These are phyloP conservation scores for Testicularia cyperi DNA, from an alignment of 1,284 basidiomycete genomes.

Conservation along the genomic window DNA sequence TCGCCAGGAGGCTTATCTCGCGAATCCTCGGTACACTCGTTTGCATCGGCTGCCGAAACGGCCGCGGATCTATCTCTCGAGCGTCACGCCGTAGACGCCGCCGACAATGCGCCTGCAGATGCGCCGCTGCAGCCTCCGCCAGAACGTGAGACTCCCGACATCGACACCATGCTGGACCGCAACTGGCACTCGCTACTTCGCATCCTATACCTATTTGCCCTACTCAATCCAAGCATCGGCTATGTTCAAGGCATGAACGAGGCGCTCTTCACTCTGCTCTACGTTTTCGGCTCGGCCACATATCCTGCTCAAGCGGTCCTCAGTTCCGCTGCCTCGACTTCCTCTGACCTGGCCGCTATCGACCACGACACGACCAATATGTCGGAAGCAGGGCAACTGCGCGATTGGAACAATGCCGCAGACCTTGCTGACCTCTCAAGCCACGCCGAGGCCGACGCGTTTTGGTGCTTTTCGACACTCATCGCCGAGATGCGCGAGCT, in stretches of 20 bases:
- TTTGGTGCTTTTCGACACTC: slow-evolving; percentile 58
- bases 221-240: slow-evolving; percentile 55
- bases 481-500: slow-evolving; percentile 55
- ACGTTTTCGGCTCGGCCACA: slow-evolving; percentile 36
- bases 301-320: slow-evolving; percentile 5
- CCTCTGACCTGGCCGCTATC: background rate
- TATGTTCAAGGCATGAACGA: slow-evolving; percentile 59
- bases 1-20: slow-evolving; percentile 27
- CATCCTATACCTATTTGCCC: slow-evolving; percentile 54
- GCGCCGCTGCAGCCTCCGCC: background rate
- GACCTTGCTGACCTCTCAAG: slow-evolving; percentile 17
- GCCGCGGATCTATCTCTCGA: background rate
- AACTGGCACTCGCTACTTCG: slow-evolving; percentile 56
- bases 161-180: slow-evolving; percentile 27
- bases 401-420: slow-evolving; percentile 14
- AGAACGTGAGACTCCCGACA: background rate
- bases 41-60: slow-evolving; percentile 20
- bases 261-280: slow-evolving; percentile 51
- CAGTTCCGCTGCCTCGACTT: slow-evolving; percentile 1
- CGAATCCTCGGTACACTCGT: slow-evolving; percentile 24
- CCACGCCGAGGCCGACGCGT: slow-evolving; percentile 55
- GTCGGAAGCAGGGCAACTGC: background rate
- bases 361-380: background rate
- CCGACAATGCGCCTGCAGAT: background rate
- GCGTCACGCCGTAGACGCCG: background rate